These are phyloP conservation scores for Marchantia polymorpha DNA, from an alignment of 225 moss, liverwort and hornwort species.

Conservation along the genomic window DNA sequence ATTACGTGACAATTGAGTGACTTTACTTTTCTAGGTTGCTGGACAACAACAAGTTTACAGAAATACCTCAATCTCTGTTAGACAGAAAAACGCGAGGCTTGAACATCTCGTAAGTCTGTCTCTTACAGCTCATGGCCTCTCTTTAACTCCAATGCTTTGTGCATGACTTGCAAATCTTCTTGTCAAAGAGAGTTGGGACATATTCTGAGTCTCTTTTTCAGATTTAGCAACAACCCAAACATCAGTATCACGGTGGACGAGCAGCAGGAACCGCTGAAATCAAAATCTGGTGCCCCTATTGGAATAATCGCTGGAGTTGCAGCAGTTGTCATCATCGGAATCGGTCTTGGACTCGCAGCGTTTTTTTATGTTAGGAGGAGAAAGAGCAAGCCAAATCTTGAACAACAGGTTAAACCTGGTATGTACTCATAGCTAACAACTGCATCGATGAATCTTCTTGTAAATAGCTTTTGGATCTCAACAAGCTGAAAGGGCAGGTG, in stretches of 20 bases:
- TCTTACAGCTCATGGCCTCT: background rate
- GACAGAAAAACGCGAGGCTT: background rate
- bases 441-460: too few species aligned
- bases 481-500: background rate
- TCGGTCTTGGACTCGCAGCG: background rate
- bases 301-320: background rate
- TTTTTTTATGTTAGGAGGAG: too few species aligned
- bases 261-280: background rate
- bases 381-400: background rate
- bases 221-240: background rate
- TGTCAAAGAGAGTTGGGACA: too few species aligned
- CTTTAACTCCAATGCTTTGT: background rate
- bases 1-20: background rate
- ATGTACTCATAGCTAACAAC: background rate
- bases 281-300: background rate
- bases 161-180: background rate
- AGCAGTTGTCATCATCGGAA: background rate
- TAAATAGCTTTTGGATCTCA: background rate
- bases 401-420: background rate
- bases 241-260: background rate
- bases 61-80: background rate
- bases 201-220: too few species aligned
- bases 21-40: background rate
- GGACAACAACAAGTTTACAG: constrained; percentile 9
- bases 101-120: constrained; percentile 6